phyloP scores from a whole-genome alignment of 2,329 filamentous ascomycete genomes.

The Corinectria fuckeliana region DNA sequence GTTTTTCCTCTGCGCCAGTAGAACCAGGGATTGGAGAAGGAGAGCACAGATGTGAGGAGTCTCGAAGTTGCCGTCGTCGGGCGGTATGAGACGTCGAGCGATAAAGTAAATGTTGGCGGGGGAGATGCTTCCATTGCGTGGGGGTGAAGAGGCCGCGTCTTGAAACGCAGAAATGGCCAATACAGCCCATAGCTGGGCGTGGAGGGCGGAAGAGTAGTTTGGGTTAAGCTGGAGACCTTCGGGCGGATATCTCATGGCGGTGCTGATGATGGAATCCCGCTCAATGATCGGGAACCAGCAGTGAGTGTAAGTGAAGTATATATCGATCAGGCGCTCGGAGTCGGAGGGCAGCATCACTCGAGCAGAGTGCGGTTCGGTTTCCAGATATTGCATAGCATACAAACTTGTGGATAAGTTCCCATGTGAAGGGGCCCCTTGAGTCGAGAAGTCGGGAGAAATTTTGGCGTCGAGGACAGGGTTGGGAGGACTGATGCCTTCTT shows the following conservation, averaged over 20 bases:
- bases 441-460: conserved; percentile 26
- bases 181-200: conserved; percentile 66
- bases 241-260: conserved; percentile 50
- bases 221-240: conserved; percentile 42
- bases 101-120: conserved; percentile 54
- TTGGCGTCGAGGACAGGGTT: conserved; percentile 27
- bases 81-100: conserved; percentile 56
- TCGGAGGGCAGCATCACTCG: conserved; percentile 54
- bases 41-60: conserved; percentile 48
- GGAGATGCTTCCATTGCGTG: conserved; percentile 9
- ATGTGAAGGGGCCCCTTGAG: conserved; percentile 22
- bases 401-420: conserved; percentile 9
- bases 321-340: conserved; percentile 68
- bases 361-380: conserved; percentile 13
- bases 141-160: conserved; percentile 41
- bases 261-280: conserved; percentile 64
- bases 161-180: conserved; percentile 65
- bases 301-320: conserved; percentile 78
- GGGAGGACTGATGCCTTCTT: conserved; percentile 37
- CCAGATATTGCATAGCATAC: conserved; percentile 12
- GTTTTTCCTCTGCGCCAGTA: conserved; percentile 64
- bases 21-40: conserved; percentile 66
- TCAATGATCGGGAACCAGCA: conserved; percentile 79
- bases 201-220: conserved; percentile 44
- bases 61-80: conserved; percentile 55